Base-by-base conservation (phyloP, 805 yeast species). In the Wickerhamiella slavikovae region DNA sequence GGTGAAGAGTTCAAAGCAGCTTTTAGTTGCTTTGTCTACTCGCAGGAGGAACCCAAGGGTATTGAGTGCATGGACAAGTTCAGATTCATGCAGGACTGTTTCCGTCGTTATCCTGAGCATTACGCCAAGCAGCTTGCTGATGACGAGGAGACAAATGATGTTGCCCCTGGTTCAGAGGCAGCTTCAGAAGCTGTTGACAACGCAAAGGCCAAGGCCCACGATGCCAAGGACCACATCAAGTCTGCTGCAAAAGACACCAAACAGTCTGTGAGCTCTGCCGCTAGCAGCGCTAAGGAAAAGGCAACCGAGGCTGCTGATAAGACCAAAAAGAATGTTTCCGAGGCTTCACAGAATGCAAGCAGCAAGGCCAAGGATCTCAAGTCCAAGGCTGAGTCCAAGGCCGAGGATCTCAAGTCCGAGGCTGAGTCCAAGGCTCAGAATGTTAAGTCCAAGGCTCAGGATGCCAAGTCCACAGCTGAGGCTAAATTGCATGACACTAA, bases 1-100 rank as follows among this genome's bases (percentile, higher is more conserved):
- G 98, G 98, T 34, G 83, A 72, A 44, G 93, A 82, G 56, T 80
- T 80, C 62, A 80, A 78, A 57, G 80, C 68, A 30, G 96, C 98
- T 0, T 89, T 89, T 52, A 64, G 92, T 7, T 89, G 98, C 52
- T 89, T 89, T 48, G 85, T 89, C 25, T 82, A 75, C 60, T 82
- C 95, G 5, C 79, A 74, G 45, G 73, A 74, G 34, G 96, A 85
- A 50, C 95, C 96, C 49, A 85, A 85, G 60, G 98, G 98, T 28
- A 68, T 77, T 36, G 95, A 89, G 52, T 89, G 98, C 57, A 68
- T 85, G 42, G 79, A 76, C 44, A 76, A 77, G 58, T 89, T 85
- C 58, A 71, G 73, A 51, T 66, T 59, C 45, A 89, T 85, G 96
- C 93, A 91, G 58, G 64, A 68, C 37, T 89, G 98, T 58, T 89